Conservation (phyloP, 352 stramenopile species). For the Pilasporangium apinafurcum region DNA sequence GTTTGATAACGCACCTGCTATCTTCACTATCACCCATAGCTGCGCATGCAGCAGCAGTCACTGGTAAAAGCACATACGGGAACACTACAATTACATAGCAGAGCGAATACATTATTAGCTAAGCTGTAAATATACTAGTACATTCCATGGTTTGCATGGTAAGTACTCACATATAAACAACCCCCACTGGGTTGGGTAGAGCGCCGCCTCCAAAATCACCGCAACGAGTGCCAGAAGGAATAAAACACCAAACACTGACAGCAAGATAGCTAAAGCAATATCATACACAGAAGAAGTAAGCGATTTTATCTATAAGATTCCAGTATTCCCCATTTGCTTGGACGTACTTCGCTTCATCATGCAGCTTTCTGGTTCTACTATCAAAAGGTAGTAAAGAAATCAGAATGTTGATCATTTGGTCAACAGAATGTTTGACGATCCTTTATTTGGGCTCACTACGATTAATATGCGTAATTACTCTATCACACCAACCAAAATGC, state of each 20-base stretch:
- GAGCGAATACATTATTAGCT: neutral
- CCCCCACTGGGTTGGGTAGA: constrained; percentile 56
- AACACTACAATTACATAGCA: constrained; percentile 24
- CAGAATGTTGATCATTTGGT: constrained; percentile 1
- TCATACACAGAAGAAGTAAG: constrained; percentile 5
- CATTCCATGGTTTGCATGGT: neutral
- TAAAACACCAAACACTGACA: constrained; percentile 33
- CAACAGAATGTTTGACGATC: neutral
- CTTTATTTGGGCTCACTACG: no score
- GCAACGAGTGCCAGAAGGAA: constrained; percentile 48
- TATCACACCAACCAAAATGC: neutral
- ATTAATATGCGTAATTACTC: neutral
- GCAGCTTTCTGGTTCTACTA: neutral
- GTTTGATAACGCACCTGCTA: constrained; percentile 17
- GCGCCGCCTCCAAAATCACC: constrained; percentile 50
- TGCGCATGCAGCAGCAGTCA: constrained; percentile 52
- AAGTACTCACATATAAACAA: constrained; percentile 45
- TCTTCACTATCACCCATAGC: constrained; percentile 43
- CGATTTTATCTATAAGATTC: no score
- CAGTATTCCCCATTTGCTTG: no score
- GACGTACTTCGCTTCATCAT: neutral
- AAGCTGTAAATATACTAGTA: neutral
- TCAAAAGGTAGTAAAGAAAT: no score
- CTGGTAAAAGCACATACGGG: constrained; percentile 53
- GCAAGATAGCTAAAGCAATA: constrained; percentile 20